Evolutionary conservation across 495 filamentous ascomycete species (phyloP).

Genomic region (Clavariopsis aquatica): DNA sequence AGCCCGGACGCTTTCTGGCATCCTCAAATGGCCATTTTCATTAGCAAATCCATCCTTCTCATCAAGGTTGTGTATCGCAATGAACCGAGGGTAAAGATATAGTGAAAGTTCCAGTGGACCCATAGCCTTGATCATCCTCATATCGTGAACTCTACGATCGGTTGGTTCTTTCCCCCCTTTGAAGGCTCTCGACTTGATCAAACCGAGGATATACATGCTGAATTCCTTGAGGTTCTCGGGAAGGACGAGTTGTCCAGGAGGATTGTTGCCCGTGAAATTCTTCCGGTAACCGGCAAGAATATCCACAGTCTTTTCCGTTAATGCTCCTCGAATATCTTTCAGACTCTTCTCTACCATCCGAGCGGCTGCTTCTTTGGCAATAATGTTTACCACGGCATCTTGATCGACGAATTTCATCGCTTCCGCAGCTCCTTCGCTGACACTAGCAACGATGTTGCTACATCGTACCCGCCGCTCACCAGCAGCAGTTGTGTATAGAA

Average conservation of each 20-base stretch:
- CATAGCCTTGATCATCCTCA: conserved; percentile 86
- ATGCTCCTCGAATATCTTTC: conserved; percentile 79
- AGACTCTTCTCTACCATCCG: conserved; percentile 77
- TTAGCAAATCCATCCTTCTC: conserved; percentile 79
- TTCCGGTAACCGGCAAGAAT: conserved; percentile 92
- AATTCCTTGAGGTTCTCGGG: conserved; percentile 97
- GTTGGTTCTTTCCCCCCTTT: conserved; percentile 90
- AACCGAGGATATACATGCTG: conserved; percentile 91
- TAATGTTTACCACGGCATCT: conserved; percentile 81
- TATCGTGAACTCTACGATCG: conserved; percentile 86
- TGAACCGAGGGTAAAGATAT: conserved; percentile 93
- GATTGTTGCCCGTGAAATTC: conserved; percentile 80
- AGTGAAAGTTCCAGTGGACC: conserved; percentile 81
- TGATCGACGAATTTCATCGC: conserved; percentile 92
- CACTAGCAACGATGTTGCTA: conserved; percentile 87
- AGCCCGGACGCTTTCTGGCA: conserved; percentile 63
- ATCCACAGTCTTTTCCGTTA: conserved; percentile 93
- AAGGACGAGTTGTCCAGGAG: conserved; percentile 89
- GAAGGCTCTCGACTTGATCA: conserved; percentile 90
- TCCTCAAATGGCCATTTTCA: conserved; percentile 78
- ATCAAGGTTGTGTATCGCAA: conserved; percentile 82
- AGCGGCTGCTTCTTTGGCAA: conserved; percentile 90
- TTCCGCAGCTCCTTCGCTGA: conserved; percentile 79
- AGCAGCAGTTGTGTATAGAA: conserved; percentile 89
- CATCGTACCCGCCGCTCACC: conserved; percentile 91